Evolutionary conservation across 2,329 filamentous ascomycete species (phyloP), one percentile per base, ranked within the genome.

Genomic region (Paecilomyces fulvus): DNA sequence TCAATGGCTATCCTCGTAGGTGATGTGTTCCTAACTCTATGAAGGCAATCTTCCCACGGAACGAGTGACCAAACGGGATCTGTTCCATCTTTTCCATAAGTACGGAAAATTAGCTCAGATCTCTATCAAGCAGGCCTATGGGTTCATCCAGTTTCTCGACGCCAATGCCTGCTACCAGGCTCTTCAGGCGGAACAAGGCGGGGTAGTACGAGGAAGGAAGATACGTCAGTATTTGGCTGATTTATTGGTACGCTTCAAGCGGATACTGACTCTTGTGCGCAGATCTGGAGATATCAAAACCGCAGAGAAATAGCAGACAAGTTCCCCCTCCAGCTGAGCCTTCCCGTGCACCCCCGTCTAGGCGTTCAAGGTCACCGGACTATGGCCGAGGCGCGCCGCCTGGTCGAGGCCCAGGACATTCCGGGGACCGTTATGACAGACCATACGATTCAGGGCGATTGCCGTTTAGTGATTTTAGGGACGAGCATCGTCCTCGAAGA

Each of bases 91-190:
- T 17, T 97, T 99, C 69, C 85, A 91, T 67, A 82, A 81, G 56
- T 92, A 90, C 69, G 94, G 94, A 55, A 87, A 86, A 59, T 79
- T 99, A 51, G 92, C 92, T 1, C 94, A 99, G 70, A 94, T 97
- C 58, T 95, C 91, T 0, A 90, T 97, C 64, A 97, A 97, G 73
- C 91, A 94, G 62, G 92, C 92, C 1, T 97, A 96, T 73, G 94
- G 94, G 1, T 99, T 97, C 69, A 91, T 97, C 33, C 94, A 97
- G 70, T 99, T 95, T 63, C 81, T 96, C 62, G 86, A 90, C 30
- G 77, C 85, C 3, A 79, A 82, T 2, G 87, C 92, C 66, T 95
- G 91, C 61, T 79, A 82, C 56, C 79, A 80, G 50, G 92, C 92
- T 3, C 81, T 97, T 64, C 80, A 88, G 33, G 80, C 81, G 33